A percentile compares a stretch with the other conserved stretches of the same genome.
phyloP scores from a whole-genome alignment of 108 stramenopile genomes.

The Aurantiochytrium sp. region DNA sequence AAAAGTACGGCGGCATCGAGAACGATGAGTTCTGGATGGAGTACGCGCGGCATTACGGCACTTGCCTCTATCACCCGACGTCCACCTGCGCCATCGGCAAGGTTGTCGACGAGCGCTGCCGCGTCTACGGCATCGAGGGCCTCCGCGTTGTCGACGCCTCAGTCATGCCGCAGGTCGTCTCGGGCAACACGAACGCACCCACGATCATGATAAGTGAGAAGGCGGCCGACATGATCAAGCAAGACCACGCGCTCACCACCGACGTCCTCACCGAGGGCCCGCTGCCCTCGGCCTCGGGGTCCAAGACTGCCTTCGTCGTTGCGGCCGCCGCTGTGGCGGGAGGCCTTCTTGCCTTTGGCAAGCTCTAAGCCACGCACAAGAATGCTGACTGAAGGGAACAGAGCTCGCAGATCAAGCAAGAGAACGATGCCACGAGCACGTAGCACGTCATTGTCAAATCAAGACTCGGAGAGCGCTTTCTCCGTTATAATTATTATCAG shows the following conservation, averaged over 20 bases:
- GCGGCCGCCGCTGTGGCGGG: neutral
- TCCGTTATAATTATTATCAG: too few species aligned
- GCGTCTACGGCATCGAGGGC: conserved; percentile 46
- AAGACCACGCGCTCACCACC: neutral
- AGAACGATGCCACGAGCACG: too few species aligned
- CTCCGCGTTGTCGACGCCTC: conserved; percentile 52
- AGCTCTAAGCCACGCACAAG: neutral
- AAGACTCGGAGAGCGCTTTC: too few species aligned
- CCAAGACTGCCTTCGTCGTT: neutral
- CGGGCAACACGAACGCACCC: conserved; percentile 53
- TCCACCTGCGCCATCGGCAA: conserved; percentile 59
- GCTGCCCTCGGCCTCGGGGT: neutral
- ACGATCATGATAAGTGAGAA: conserved; percentile 55
- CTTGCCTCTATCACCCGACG: conserved; percentile 47
- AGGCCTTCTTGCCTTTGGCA: neutral
- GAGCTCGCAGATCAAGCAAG: too few species aligned
- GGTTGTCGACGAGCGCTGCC: conserved; percentile 46
- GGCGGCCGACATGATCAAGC: conserved; percentile 41
- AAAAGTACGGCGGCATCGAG: neutral
- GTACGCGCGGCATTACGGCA: conserved; percentile 22
- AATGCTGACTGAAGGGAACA: too few species aligned
- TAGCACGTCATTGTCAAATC: too few species aligned
- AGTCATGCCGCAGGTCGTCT: conserved; percentile 45
- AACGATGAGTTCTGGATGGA: neutral
- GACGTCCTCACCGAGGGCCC: neutral